Conservation (phyloP, 768 basidiomycete species). For the Calocybe indica region DNA sequence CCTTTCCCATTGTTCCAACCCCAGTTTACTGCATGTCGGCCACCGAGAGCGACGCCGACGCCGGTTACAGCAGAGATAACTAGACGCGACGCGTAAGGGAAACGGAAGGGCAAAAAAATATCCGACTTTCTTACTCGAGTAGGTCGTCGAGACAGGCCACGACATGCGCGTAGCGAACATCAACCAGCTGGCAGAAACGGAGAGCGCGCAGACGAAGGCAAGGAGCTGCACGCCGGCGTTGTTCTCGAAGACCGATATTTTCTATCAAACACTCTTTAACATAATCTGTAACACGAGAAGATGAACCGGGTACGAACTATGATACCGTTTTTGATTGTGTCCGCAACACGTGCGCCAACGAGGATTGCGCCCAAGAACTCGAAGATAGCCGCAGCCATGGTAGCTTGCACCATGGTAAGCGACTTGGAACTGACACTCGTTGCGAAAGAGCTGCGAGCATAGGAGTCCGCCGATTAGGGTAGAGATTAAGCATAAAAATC, state of each 20-base stretch:
- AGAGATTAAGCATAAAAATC: neutral
- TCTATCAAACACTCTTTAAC: conserved; percentile 1
- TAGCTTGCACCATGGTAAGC: conserved; percentile 18
- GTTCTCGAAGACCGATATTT: conserved; percentile 15
- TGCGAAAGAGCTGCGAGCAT: conserved; percentile 12
- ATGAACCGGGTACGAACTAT: conserved; percentile 10
- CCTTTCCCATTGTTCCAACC: conserved; percentile 22
- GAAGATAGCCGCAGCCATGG: conserved; percentile 18
- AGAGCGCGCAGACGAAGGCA: conserved; percentile 18
- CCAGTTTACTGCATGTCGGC: conserved; percentile 17
- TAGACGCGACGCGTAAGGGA: neutral
- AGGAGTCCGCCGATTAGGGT: neutral
- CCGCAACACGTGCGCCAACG: conserved; percentile 21
- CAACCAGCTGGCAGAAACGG: conserved; percentile 19
- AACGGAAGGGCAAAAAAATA: too few species aligned
- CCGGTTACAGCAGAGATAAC: conserved; percentile 19
- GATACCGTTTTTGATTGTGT: conserved; percentile 23
- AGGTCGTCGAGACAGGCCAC: conserved; percentile 23
- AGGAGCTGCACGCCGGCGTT: conserved; percentile 23
- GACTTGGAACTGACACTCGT: conserved; percentile 21
- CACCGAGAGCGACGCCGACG: conserved; percentile 19
- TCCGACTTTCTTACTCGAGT: conserved; percentile 10
- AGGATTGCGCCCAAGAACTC: conserved; percentile 21
- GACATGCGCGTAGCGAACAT: conserved; percentile 18
- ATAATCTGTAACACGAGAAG: neutral